Conservation (phyloP, 352 stramenopile species). For the Pythium periplocum region DNA sequence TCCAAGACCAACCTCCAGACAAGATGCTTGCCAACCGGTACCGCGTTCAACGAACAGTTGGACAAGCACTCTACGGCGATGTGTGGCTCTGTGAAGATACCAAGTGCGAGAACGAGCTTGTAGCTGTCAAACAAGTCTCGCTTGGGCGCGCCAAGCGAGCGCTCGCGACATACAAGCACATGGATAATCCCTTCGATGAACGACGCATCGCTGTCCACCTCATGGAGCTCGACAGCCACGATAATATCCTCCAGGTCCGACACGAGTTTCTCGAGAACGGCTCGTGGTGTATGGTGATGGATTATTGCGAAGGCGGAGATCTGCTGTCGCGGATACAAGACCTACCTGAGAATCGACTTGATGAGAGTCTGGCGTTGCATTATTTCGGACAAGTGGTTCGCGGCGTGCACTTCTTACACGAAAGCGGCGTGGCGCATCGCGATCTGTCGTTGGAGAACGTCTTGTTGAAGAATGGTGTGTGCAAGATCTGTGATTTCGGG, state of each 20-base stretch:
- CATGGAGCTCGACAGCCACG: slow-evolving; percentile 20
- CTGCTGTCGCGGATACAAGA: slow-evolving; percentile 28
- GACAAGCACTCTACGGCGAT: slow-evolving; percentile 30
- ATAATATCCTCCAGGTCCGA: slow-evolving; percentile 31
- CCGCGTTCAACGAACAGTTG: too few relatives aligned
- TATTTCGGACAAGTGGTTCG: slow-evolving; percentile 26
- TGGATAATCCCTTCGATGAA: slow-evolving; percentile 41
- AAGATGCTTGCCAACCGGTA: too few relatives aligned
- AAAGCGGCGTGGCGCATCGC: slow-evolving; percentile 35
- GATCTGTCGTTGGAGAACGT: slow-evolving; percentile 53
- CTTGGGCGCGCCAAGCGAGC: slow-evolving; percentile 18
- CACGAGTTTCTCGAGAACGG: slow-evolving; percentile 32
- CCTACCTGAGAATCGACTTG: slow-evolving; percentile 15
- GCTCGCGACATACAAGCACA: slow-evolving; percentile 19
- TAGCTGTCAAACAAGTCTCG: slow-evolving; percentile 45
- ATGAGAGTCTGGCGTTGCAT: slow-evolving; percentile 14
- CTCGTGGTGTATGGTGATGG: slow-evolving; percentile 47
- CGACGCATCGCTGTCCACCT: slow-evolving; percentile 18
- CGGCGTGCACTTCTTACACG: slow-evolving; percentile 34
- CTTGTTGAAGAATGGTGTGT: slow-evolving; percentile 19
- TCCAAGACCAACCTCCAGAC: too few relatives aligned
- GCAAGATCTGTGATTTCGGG: slow-evolving; percentile 53
- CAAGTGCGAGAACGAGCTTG: slow-evolving; percentile 15
- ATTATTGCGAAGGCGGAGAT: slow-evolving; percentile 44
- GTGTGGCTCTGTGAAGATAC: slow-evolving; percentile 38